Percentiles rank a stretch among this genome's conserved stretches.
Conservation (phyloP, 1,139 yeast species). For the Suhomyces guaymorum region DNA sequence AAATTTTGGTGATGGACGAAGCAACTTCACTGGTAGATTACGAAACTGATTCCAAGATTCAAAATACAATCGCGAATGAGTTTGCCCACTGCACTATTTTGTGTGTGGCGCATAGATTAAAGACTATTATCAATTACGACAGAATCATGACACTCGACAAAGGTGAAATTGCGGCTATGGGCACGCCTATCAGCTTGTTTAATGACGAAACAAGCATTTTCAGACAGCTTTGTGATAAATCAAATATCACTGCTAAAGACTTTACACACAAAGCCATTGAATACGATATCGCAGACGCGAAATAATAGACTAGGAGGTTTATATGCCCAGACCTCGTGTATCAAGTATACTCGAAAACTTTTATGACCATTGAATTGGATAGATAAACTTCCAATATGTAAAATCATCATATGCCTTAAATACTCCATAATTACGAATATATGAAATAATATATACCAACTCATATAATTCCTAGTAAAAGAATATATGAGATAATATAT, state of each 20-base stretch:
- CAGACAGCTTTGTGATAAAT: constrained; percentile 38
- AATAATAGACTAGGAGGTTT: too few species aligned
- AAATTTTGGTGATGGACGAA: constrained; percentile 69
- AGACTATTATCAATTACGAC: constrained; percentile 64
- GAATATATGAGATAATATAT: too few species aligned
- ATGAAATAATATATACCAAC: too few species aligned
- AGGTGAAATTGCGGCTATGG: constrained; percentile 62
- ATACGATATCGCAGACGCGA: constrained; percentile 1
- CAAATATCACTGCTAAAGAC: constrained; percentile 21
- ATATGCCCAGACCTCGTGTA: too few species aligned
- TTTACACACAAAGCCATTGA: constrained; percentile 2
- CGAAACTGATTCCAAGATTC: constrained; percentile 70
- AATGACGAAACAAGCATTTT: constrained; percentile 37
- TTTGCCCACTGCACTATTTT: constrained; percentile 64
- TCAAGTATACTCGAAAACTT: too few species aligned
- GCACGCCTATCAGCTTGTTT: constrained; percentile 49
- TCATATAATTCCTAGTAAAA: too few species aligned
- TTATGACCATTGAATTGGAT: too few species aligned
- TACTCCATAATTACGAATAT: too few species aligned
- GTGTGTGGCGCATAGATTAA: constrained; percentile 75
- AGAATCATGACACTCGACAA: constrained; percentile 60
- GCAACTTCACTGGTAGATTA: constrained; percentile 84
- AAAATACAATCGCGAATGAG: constrained; percentile 58
- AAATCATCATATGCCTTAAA: too few species aligned
- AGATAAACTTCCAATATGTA: too few species aligned